Conservation (phyloP, 2,329 filamentous ascomycete species). For the Polytolypa hystricis region DNA sequence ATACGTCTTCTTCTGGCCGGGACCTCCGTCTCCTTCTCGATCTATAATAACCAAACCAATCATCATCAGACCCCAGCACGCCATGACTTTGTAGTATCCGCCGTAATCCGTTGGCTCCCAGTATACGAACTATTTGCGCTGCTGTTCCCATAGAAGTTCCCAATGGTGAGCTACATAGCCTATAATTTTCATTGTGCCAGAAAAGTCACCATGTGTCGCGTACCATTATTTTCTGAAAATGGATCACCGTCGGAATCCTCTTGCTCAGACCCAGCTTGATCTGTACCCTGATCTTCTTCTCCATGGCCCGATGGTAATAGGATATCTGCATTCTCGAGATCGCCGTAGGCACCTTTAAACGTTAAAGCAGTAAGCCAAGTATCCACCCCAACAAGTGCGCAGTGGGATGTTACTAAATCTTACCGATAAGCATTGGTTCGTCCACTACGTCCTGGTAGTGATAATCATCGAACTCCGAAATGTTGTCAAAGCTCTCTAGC, state of each 20-base stretch:
- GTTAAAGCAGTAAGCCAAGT: slow-evolving; percentile 4
- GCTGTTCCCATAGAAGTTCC: slow-evolving; percentile 19
- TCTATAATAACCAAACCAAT: slow-evolving; percentile 16
- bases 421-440: slow-evolving; percentile 11
- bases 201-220: background rate
- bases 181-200: background rate
- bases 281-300: too few relatives aligned
- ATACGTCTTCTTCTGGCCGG: slow-evolving; percentile 40
- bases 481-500: slow-evolving; percentile 27
- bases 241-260: slow-evolving; percentile 1
- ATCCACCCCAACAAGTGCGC: slow-evolving; percentile 1
- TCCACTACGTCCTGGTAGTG: slow-evolving; percentile 28
- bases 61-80: slow-evolving; percentile 21
- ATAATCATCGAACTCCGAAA: slow-evolving; percentile 25
- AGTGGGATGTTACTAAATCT: background rate
- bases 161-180: background rate
- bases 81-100: slow-evolving; percentile 37
- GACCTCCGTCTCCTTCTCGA: slow-evolving; percentile 37
- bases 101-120: slow-evolving; percentile 43
- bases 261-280: too few relatives aligned
- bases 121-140: slow-evolving; percentile 41
- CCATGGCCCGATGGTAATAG: too few relatives aligned
- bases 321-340: background rate
- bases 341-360: slow-evolving; percentile 18
- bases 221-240: background rate